Percentiles rank a stretch among this genome's conserved stretches.
These are phyloP conservation scores for Cytospora piceicola DNA, from an alignment of 2,329 filamentous ascomycete genomes.

Conservation along the genomic window DNA sequence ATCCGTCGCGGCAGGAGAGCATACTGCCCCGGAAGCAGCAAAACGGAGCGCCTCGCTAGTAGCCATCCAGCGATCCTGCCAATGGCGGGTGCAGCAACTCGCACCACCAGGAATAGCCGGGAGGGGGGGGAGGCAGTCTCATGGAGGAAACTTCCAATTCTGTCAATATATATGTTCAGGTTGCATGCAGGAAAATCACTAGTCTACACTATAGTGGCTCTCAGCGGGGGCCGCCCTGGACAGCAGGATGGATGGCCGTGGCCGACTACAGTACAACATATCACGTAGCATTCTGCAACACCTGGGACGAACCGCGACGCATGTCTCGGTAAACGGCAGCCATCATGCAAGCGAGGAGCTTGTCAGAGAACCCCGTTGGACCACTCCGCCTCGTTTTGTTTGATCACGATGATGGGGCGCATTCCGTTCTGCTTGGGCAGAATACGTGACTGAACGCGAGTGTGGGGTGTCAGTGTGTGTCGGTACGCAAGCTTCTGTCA, in stretches of 20 bases:
- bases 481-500: neutral
- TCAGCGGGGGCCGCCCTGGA: neutral
- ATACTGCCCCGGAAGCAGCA: neutral
- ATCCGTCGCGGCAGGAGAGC: neutral
- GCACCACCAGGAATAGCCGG: neutral
- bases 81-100: neutral
- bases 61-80: neutral
- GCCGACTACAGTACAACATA: neutral
- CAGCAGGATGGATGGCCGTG: too few relatives aligned
- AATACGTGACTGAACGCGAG: neutral
- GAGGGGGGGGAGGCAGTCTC: too few relatives aligned
- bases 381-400: neutral
- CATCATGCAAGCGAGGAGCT: slow-evolving; percentile 12
- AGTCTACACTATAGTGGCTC: neutral
- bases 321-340: slow-evolving; percentile 23
- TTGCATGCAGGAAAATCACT: slow-evolving; percentile 2
- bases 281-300: slow-evolving; percentile 1
- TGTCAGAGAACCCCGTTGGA: slow-evolving; percentile 5
- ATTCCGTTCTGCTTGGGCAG: neutral
- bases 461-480: neutral
- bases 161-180: slow-evolving; percentile 9
- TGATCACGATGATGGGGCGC: neutral
- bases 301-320: slow-evolving; percentile 24
- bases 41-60: neutral
- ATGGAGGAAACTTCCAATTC: slow-evolving; percentile 1